Percentiles rank a stretch among this genome's conserved stretches.
Evolutionary conservation across 495 filamentous ascomycete species (phyloP).

Genomic region (Clavariopsis aquatica): DNA sequence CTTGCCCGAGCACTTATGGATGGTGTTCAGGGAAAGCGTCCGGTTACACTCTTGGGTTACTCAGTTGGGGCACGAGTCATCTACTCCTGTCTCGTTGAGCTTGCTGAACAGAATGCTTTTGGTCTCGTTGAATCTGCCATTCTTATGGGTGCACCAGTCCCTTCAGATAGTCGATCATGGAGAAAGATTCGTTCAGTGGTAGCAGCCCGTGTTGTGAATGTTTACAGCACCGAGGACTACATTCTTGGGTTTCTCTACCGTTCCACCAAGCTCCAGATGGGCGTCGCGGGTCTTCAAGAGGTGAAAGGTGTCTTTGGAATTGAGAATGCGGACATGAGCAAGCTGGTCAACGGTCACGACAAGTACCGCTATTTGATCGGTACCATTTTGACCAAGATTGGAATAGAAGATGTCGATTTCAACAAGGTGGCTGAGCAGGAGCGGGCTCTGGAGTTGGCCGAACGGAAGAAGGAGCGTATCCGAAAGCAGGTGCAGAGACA

Average conservation of each 20-base stretch:
- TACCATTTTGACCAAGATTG: conserved; percentile 55
- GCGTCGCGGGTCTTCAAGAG: conserved; percentile 59
- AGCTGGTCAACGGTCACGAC: conserved; percentile 56
- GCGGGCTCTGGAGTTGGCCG: conserved; percentile 46
- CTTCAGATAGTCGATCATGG: conserved; percentile 52
- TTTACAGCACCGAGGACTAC: conserved; percentile 62
- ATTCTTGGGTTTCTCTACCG: conserved; percentile 62
- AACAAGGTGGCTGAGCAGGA: conserved; percentile 45
- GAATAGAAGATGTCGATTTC: conserved; percentile 58
- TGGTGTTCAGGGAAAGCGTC: conserved; percentile 38
- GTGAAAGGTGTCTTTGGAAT: conserved; percentile 56
- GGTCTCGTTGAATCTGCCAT: conserved; percentile 38
- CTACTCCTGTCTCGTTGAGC: conserved; percentile 34
- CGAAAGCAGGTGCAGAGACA: conserved; percentile 42
- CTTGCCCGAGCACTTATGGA: conserved; percentile 39
- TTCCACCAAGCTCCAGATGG: conserved; percentile 55
- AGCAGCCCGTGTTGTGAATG: conserved; percentile 58
- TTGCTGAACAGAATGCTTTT: conserved; percentile 39
- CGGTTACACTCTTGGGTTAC: conserved; percentile 39
- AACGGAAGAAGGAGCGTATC: conserved; percentile 50
- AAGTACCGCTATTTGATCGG: conserved; percentile 58
- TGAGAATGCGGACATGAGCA: conserved; percentile 60
- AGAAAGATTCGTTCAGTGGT: conserved; percentile 59
- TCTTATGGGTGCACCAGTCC: conserved; percentile 36
- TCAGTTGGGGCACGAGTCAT: conserved; percentile 41